Base-by-base conservation (phyloP, 306 rosid species). In the Sechiopsis laciniata region DNA sequence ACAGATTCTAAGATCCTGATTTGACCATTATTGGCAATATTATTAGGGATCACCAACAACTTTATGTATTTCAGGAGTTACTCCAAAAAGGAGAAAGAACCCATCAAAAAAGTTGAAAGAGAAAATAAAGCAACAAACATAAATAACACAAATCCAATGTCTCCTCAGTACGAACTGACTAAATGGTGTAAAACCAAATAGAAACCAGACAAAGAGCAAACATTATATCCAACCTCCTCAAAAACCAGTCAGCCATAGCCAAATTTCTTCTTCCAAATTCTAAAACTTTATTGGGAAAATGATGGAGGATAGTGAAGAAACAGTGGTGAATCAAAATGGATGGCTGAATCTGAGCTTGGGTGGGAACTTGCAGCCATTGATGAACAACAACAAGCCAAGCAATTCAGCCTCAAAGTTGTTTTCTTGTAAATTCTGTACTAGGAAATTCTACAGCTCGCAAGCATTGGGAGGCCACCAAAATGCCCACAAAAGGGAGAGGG, bases 401-500 rank as follows among this genome's bases (percentile, higher is more conserved):
- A 19, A 10, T 62, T 45, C 29, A 66, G 0, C 55, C 48, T 2
- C 53, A 6, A 93, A 84, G 82, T 83, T 87, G 55, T 93, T 88
- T 58, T 93, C 97, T 0, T 93, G 98, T 75, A 88, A 93, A 82
- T 93, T 88, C 84, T 88, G 97, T 86, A 84, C 85, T 90, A 90
- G 93, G 78, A 90, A 88, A 82, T 93, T 93, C 83, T 88, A 76
- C 53, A 90, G 97, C 48, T 93, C 98, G 48, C 98, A 93, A 57
- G 98, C 98, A 57, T 74, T 93, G 74, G 98, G 98, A 29, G 98
- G 97, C 58, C 98, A 93, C 78, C 97, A 90, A 76, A 93, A 93
- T 60, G 98, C 97, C 17, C 97, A 93, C 85, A 90, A 90, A 80
- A 89, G 97, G 77, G 97, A 90, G 73, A 84, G 97, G 78, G 97